Percentiles rank a stretch among this genome's conserved stretches.
These are phyloP conservation scores for Taphrina confusa DNA, from an alignment of 1,139 yeast genomes.

Conservation along the genomic window DNA sequence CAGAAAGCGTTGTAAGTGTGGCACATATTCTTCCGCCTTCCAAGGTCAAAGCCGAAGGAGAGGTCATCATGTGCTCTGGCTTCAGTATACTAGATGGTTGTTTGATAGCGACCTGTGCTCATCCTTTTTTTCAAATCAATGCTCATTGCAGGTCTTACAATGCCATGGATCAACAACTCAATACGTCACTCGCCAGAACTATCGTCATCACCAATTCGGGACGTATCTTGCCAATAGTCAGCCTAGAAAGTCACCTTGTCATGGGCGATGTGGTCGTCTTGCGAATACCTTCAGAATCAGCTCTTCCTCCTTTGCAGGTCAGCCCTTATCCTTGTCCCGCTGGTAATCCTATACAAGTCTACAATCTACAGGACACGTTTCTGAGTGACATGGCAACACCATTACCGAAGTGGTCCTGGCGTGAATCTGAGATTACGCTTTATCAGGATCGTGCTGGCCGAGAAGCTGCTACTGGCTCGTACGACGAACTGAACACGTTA, in stretches of 20 bases:
- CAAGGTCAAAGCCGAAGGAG: neutral
- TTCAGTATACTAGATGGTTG: constrained; percentile 26
- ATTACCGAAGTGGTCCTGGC: constrained; percentile 6
- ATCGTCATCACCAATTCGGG: constrained; percentile 19
- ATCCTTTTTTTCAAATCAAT: constrained; percentile 23
- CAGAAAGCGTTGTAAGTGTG: constrained; percentile 28
- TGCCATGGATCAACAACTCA: constrained; percentile 10
- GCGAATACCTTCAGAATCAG: neutral
- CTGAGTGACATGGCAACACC: neutral
- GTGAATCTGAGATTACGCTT: constrained; percentile 19
- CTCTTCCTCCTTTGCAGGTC: constrained; percentile 10
- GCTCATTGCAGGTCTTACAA: constrained; percentile 21
- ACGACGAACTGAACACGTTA: constrained; percentile 24
- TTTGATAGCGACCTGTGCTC: constrained; percentile 19
- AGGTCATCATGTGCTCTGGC: constrained; percentile 22
- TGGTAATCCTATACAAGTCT: constrained; percentile 17
- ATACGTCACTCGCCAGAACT: constrained; percentile 12
- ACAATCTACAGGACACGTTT: constrained; percentile 1
- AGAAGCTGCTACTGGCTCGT: constrained; percentile 29
- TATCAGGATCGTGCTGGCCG: constrained; percentile 30
- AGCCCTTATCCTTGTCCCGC: constrained; percentile 28
- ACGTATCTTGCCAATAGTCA: neutral
- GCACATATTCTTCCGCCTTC: constrained; percentile 23
- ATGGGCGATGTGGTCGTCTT: constrained; percentile 26
- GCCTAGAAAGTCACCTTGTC: constrained; percentile 25